phyloP scores from a whole-genome alignment of 208 protist species.

The Trypanosoma mega region DNA sequence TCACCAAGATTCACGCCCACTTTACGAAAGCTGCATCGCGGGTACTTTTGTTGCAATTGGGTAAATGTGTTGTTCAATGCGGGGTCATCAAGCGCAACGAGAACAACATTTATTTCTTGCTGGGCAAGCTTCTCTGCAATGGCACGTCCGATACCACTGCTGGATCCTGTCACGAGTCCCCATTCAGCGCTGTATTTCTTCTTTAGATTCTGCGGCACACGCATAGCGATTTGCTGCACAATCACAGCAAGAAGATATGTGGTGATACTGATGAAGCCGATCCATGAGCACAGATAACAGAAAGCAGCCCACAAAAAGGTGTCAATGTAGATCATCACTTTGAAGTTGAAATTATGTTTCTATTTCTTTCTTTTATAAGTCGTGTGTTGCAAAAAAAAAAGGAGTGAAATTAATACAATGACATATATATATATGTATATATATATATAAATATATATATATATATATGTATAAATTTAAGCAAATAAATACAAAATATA shows the following conservation, averaged over 20 bases:
- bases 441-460: too few relatives aligned
- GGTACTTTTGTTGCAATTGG: conserved; percentile 76
- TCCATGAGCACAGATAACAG: conserved; percentile 58
- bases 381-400: too few relatives aligned
- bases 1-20: conserved; percentile 88
- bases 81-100: conserved; percentile 88
- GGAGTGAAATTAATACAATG: too few relatives aligned
- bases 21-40: conserved; percentile 74
- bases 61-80: conserved; percentile 75
- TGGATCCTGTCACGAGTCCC: conserved; percentile 93
- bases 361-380: background rate
- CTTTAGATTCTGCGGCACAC: conserved; percentile 72
- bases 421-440: too few relatives aligned
- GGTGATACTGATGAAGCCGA: conserved; percentile 75
- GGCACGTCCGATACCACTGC: conserved; percentile 94
- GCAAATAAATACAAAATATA: too few relatives aligned
- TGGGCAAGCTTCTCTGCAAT: conserved; percentile 92
- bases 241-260: conserved; percentile 55
- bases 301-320: conserved; percentile 53
- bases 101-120: conserved; percentile 90
- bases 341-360: background rate
- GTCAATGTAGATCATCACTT: conserved; percentile 68
- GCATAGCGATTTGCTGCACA: conserved; percentile 57
- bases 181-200: conserved; percentile 81
- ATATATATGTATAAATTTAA: too few relatives aligned